Evolutionary conservation across 192 early-diverging fungal species (phyloP), one percentile per base, ranked within the genome.

Genomic region (Phlyctochytrium bullatum): DNA sequence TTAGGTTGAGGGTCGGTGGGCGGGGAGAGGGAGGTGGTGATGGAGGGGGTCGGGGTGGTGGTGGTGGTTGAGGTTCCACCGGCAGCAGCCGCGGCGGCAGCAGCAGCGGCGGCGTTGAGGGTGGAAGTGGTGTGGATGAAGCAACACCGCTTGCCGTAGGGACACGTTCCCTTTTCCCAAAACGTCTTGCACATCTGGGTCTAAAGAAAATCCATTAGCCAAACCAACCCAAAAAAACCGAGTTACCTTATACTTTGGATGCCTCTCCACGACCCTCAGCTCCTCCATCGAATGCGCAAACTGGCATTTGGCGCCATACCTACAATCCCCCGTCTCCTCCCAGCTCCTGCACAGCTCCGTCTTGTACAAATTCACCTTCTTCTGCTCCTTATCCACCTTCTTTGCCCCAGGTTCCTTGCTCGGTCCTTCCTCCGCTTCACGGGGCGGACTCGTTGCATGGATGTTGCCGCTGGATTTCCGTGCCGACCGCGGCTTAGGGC

Each of bases 131-230:
- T 85, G 64, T 97, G 95, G 52, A 94, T 89, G 75, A 98, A 98
- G 62, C 93, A 95, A 77, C 96, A 98, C 34, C 96, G 92, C 66
- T 88, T 89, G 27, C 94, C 93, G 73, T 96, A 98, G 2, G 90
- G 90, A 74, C 96, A 98, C 28, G 87, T 89, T 23, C 96, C 95
- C 1, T 88, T 87, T 54, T 88, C 84, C 80, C 86, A 89, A 79
- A 89, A 98, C 33, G 92, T 94, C 51, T 87, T 91, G 79, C 96
- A 98, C 34, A 95, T 82, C 66, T 95, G 91, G 2, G 93, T 97
- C 80, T 69, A 14, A 16, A 57, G 40, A 14, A 47, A 47, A 47
- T 47, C 40, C 6, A 47, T 47, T 20, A 47, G 20, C 10, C 40
- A 47, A 17, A n/a, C 6, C 62, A 24, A 47, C 1, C 16, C n/a